Base-by-base conservation (phyloP, 805 yeast genomes). In the Brettanomyces bruxellensis region DNA sequence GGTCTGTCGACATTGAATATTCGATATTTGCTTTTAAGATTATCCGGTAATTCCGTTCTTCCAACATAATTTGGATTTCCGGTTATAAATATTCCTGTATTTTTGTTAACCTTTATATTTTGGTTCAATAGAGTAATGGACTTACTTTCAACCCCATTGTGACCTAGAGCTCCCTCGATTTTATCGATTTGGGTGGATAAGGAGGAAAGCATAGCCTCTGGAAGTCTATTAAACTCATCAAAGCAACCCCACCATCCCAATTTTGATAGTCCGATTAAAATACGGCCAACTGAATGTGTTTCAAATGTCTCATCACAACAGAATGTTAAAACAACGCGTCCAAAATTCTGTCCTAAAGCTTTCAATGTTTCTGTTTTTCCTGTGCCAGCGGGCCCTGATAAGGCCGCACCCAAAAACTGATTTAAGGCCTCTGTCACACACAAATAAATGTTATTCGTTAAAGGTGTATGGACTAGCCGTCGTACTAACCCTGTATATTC, bases 321-420 rank as follows among this genome's bases (percentile, higher is more conserved):
- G 61, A 91, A 90, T 0, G 91, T 96, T 9, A 85, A 61, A 0
- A 88, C 96, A 76, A 79, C 76, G 48, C 79, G 73, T 6, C 98
- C 98, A 6, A 91, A 65, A 36, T 78, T 78, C 38, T 79, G 79
- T 1, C 93, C 96, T 30, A 90, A 67, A 0, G 95, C 86, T 59
- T 91, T 91, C 25, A 91, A 73, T 0, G 95, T 75, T 59, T 91
- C 98, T 0, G 98, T 91, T 59, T 91, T 91, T 52, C 98, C 98
- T 0, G 98, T 91, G 38, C 98, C 98, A 3, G 98, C 96, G 1
- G 98, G 97, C 0, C 98, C 98, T 62, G 84, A 80, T 1, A 95
- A 83, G 1, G 95, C 83, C 0, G 95, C 95, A n/a, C 98, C 98
- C 7, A 79, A 67, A 34, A 73, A 75, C 53, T 81, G 87, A 34